Base-by-base conservation (phyloP, 352 stramenopile genomes). In the Phytophthora quininea region DNA sequence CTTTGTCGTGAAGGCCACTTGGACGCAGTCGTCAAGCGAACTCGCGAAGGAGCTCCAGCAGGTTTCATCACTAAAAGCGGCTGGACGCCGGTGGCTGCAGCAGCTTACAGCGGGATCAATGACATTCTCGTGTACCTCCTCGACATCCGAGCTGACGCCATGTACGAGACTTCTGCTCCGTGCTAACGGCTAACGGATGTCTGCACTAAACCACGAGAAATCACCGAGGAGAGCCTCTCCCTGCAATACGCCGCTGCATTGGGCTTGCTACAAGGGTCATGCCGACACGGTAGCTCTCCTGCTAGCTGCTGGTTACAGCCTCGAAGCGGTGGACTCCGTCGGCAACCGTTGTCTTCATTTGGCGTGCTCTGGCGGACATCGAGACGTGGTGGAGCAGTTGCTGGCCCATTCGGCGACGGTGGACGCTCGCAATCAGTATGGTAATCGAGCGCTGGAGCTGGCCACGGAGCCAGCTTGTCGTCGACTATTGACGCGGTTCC, bases 251-350 rank as follows among this genome's bases (percentile, higher is more conserved):
- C 89, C 89, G 10, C 67, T 96, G 40, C 89, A 96, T 58, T 96
- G 89, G 89, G 84, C 86, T n/a, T 89, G 84, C 71, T 96, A 96
- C 71, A 89, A 88, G 51, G 87, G 86, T 19, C 84, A 95, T 47
- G 57, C 71, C 35, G 73, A 90, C 62, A 79, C 91, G 29, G 82
- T 93, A 24, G 77, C 73, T 9, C 67, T 91, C 42, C 71, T 96
- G 27, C 66, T 96, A 27, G 80, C 85, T 45, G 78, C 75, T 29
- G 87, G 84, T 14, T 95, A 91, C 63, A 81, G 74, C 8, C 67
- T 82, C 12, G 84, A 93, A 66, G 83, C 85, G 60, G 68, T 67
- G 8, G 87, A 96, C 62, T 70, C 79, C 11, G 77, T 86, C 24
- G 89, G 87, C 32, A 96, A 95, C 58, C 79, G 79, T 11, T 83